phyloP scores from a whole-genome alignment of 2,329 filamentous ascomycete genomes.

The Aspergillus fumigatus region DNA sequence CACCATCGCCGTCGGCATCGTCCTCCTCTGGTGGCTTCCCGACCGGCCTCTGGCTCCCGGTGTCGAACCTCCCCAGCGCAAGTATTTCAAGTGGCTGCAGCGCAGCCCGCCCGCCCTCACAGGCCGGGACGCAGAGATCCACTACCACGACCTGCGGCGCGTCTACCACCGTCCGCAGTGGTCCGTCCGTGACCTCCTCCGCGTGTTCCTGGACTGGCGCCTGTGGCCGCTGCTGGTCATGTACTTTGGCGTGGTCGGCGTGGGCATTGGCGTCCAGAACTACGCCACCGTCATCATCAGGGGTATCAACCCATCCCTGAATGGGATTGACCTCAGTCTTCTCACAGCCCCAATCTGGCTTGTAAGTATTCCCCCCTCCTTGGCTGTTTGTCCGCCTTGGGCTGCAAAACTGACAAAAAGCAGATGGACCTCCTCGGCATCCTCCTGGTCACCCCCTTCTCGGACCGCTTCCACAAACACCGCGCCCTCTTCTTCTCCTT shows the following conservation, averaged over 20 bases:
- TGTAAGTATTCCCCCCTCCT: slow-evolving; percentile 47
- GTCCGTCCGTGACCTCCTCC: slow-evolving; percentile 64
- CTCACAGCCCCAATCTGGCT: slow-evolving; percentile 92
- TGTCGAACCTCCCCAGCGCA: slow-evolving; percentile 13
- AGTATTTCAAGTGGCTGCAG: slow-evolving; percentile 60
- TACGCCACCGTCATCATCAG: slow-evolving; percentile 85
- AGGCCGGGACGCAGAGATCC: slow-evolving; percentile 72
- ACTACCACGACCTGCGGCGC: slow-evolving; percentile 75
- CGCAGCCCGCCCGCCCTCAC: slow-evolving; percentile 64
- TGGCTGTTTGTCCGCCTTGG: too few species aligned
- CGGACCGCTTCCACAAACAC: slow-evolving; percentile 77
- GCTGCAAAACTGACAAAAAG: neutral
- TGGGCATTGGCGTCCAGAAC: slow-evolving; percentile 83
- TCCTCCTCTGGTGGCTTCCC: slow-evolving; percentile 83
- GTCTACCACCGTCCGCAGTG: slow-evolving; percentile 74
- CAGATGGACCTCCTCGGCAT: slow-evolving; percentile 87
- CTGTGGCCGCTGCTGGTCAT: slow-evolving; percentile 82
- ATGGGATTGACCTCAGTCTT: slow-evolving; percentile 70
- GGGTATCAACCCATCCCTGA: slow-evolving; percentile 69
- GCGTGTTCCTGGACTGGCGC: slow-evolving; percentile 77
- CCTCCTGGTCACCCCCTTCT: slow-evolving; percentile 76
- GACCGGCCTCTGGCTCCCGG: slow-evolving; percentile 72
- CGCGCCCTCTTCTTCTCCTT: slow-evolving; percentile 77
- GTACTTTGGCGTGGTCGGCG: slow-evolving; percentile 93
- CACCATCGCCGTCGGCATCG: slow-evolving; percentile 65